phyloP scores from a whole-genome alignment of 228 moss, liverwort and hornwort genomes.

The Sphagnum fallax region DNA sequence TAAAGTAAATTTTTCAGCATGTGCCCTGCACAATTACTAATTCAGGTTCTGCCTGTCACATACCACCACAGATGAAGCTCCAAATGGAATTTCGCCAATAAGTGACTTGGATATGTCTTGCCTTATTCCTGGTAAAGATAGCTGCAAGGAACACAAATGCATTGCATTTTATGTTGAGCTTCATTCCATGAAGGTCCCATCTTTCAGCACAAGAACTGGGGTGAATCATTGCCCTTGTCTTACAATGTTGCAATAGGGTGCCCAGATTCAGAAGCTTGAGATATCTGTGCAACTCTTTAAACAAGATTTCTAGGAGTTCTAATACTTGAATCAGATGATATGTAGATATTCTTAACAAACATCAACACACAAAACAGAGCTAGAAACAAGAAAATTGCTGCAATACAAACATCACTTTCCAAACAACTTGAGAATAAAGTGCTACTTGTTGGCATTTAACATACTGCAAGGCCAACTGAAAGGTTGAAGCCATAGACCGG shows the following conservation, averaged over 20 bases:
- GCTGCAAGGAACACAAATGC: slow-evolving; percentile 25
- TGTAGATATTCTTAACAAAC: too few relatives aligned
- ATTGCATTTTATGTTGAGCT: not conserved
- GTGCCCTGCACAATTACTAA: too few relatives aligned
- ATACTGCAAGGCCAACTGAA: slow-evolving; percentile 85
- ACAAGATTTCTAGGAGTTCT: too few relatives aligned
- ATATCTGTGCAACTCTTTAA: too few relatives aligned
- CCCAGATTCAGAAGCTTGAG: too few relatives aligned
- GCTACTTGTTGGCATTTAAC: not conserved
- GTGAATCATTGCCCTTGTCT: not conserved
- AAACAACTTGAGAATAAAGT: too few relatives aligned
- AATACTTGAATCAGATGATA: too few relatives aligned
- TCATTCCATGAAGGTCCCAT: not conserved
- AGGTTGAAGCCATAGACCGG: slow-evolving; percentile 94
- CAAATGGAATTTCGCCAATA: slow-evolving; percentile 82
- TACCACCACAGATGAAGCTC: slow-evolving; percentile 85
- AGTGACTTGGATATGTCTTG: slow-evolving; percentile 83
- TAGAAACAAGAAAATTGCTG: not conserved
- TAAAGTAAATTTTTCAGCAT: too few relatives aligned
- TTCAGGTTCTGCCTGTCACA: slow-evolving; percentile 1
- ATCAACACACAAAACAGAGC: too few relatives aligned
- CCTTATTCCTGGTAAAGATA: slow-evolving; percentile 76
- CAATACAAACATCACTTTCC: not conserved
- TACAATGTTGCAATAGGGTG: not conserved
- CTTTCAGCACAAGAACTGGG: not conserved